phyloP scores from a whole-genome alignment of 345 rosid species.

The Cardamine chenopodiifolia region DNA sequence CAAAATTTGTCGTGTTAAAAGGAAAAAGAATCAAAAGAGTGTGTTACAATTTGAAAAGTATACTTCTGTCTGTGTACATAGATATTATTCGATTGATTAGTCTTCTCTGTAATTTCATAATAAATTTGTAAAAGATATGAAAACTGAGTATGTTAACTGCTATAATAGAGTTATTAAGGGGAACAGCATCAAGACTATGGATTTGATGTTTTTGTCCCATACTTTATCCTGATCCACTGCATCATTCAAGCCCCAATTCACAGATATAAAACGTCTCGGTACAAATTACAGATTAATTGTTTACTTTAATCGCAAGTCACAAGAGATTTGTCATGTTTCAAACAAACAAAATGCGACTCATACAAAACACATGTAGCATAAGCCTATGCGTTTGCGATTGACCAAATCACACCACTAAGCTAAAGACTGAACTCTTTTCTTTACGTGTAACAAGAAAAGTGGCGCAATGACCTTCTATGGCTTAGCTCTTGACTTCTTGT shows the following conservation, averaged over 20 bases:
- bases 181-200: no score
- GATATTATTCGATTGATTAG: not conserved
- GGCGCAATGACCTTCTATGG: conserved; percentile 9
- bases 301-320: conserved; percentile 10
- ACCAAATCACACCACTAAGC: conserved; percentile 5
- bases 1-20: conserved; percentile 19
- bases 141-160: no score
- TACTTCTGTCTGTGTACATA: not conserved
- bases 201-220: no score
- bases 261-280: no score
- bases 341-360: not conserved
- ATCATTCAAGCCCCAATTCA: no score
- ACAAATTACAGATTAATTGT: not conserved
- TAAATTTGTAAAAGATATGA: not conserved
- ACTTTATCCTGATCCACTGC: no score
- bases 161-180: no score
- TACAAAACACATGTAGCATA: conserved; percentile 3
- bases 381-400: not conserved
- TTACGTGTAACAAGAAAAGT: conserved; percentile 8
- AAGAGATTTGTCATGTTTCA: conserved; percentile 11
- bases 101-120: not conserved
- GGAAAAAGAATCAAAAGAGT: conserved; percentile 27
- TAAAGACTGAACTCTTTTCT: conserved; percentile 6
- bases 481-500: conserved; percentile 42
- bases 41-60: conserved; percentile 7